Evolutionary conservation across 306 rosid species (phyloP).

Genomic region (Trichosanthes truncata): DNA sequence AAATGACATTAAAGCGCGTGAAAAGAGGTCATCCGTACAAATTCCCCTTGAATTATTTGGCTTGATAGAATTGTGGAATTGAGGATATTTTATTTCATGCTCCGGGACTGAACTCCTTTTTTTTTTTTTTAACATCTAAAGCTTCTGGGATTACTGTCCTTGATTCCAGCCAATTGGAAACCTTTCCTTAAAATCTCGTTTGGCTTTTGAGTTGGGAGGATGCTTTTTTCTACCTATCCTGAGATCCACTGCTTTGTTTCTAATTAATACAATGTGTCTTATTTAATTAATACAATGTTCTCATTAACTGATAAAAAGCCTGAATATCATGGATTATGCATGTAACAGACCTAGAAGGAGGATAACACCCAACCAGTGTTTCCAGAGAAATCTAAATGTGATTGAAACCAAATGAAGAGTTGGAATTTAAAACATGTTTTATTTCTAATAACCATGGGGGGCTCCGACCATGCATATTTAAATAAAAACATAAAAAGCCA

Average conservation of each 20-base stretch:
- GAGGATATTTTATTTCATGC: neutral
- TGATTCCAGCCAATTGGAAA: neutral
- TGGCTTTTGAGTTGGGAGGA: neutral
- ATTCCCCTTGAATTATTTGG: neutral
- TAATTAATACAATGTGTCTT: neutral
- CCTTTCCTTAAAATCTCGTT: neutral
- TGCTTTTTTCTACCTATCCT: neutral
- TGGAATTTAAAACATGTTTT: neutral
- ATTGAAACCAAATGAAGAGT: neutral
- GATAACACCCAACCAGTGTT: neutral
- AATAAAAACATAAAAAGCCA: neutral
- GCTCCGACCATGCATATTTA: neutral
- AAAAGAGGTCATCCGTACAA: too few species aligned
- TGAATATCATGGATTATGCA: neutral
- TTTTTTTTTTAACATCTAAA: neutral
- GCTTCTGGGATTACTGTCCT: neutral
- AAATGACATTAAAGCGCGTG: too few species aligned
- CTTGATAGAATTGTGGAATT: neutral
- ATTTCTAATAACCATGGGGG: neutral
- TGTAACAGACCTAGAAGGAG: neutral
- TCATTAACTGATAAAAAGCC: neutral
- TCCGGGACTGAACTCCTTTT: neutral
- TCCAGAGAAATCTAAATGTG: neutral
- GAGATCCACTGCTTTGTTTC: too few species aligned
- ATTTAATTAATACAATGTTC: neutral